Evolutionary conservation across 192 early-diverging fungal species (phyloP).

Genomic region (Coemansia sp.): DNA sequence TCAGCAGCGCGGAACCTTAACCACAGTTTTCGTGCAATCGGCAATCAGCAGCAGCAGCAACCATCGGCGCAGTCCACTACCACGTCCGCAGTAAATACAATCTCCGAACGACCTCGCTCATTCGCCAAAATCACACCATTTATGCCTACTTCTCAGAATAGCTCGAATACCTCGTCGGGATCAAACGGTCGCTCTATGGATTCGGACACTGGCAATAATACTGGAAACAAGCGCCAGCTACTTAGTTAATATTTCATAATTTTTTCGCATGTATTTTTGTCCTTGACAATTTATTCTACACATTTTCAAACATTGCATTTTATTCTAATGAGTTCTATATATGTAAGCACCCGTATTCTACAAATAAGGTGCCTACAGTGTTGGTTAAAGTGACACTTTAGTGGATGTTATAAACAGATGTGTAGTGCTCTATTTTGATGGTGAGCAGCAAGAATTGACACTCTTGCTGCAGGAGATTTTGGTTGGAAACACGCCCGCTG

Average conservation of each 20-base stretch:
- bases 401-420: background rate
- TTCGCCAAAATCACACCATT: conserved; percentile 38
- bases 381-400: background rate
- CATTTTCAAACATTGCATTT: too few relatives aligned
- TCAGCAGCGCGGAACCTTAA: too few relatives aligned
- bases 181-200: background rate
- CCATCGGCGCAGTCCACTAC: background rate
- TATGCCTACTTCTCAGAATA: conserved; percentile 15
- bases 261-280: too few relatives aligned
- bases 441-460: conserved; percentile 23
- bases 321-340: too few relatives aligned
- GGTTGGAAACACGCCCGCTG: conserved; percentile 25
- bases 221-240: background rate
- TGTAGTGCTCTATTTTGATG: conserved; percentile 10
- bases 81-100: background rate
- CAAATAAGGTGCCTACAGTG: background rate
- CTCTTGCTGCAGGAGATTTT: conserved; percentile 34
- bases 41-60: conserved; percentile 12
- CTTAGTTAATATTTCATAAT: background rate
- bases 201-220: too few relatives aligned
- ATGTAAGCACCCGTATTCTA: too few relatives aligned
- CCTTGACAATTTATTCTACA: background rate
- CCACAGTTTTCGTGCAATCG: too few relatives aligned
- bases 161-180: background rate
- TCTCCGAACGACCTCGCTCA: conserved; percentile 15